These are phyloP conservation scores for Orbilia ellipsospora DNA, from an alignment of 2,329 filamentous ascomycete genomes.

Conservation along the genomic window DNA sequence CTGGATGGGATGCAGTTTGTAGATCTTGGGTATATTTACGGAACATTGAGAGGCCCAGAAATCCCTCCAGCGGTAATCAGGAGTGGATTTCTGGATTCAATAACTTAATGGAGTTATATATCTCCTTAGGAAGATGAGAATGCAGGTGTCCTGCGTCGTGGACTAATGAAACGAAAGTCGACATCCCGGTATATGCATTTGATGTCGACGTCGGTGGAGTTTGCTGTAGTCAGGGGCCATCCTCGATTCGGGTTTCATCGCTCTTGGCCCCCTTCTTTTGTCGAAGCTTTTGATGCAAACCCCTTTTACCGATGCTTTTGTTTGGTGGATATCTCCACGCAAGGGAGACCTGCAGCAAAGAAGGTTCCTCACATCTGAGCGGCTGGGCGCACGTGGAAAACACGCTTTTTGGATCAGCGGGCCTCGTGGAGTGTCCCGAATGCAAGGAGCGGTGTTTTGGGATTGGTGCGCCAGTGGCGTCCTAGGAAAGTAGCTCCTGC, in stretches of 20 bases:
- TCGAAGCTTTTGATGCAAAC: not conserved
- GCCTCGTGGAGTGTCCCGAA: constrained; percentile 16
- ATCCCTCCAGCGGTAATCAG: constrained; percentile 7
- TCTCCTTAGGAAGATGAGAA: constrained; percentile 21
- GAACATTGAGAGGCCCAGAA: not conserved
- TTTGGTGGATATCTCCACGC: constrained; percentile 14
- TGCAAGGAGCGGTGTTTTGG: constrained; percentile 21
- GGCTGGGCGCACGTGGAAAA: constrained; percentile 54
- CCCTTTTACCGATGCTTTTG: constrained; percentile 17
- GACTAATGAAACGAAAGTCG: constrained; percentile 21
- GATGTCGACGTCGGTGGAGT: constrained; percentile 30
- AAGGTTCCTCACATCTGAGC: constrained; percentile 39
- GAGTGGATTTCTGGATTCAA: constrained; percentile 1
- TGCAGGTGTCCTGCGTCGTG: constrained; percentile 35
- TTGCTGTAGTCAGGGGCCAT: constrained; percentile 24
- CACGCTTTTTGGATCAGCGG: constrained; percentile 54
- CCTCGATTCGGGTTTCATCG: constrained; percentile 50
- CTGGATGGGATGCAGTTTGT: constrained; percentile 37
- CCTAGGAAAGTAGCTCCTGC: constrained; percentile 1
- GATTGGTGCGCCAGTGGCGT: constrained; percentile 24
- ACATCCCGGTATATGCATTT: constrained; percentile 4
- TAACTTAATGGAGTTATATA: constrained; percentile 7
- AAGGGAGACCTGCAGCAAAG: constrained; percentile 46
- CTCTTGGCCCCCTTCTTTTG: no score
- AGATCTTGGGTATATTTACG: constrained; percentile 18